Base-by-base conservation (phyloP, 306 rosid species). In the Begonia masoniana region DNA sequence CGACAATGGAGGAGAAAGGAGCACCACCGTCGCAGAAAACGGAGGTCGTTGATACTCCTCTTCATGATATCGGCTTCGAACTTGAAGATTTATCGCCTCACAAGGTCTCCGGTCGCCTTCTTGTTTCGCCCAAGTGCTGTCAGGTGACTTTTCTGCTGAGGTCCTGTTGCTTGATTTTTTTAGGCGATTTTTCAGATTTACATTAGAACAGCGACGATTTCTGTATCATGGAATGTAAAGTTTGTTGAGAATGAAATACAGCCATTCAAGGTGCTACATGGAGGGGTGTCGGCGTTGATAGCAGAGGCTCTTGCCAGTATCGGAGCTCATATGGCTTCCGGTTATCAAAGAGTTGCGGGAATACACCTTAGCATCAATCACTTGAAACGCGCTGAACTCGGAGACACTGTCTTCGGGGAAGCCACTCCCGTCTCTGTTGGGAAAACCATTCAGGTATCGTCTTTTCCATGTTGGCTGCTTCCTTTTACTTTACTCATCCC, bases 241-340 rank as follows among this genome's bases (percentile, higher is more conserved):
- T 23, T 10, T 17, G 5, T 12, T 6, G 21, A 4, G 12, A 15
- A 48, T 9, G 13, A 6, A 17, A 19, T 12, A 43, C 75, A 89
- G 99, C 96, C 96, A 15, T 91, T 91, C 68, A 86, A 83, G 77
- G 99, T 91, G 71, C 64, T 91, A 43, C 99, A 91, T 74, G 99
- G 99, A 53, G 99, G 99, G 8, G 84, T 86, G 23, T 91, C 96
- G n/a, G 99, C 99, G 6, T 55, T 91, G 78, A 68, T 91, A 36
- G 75, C 96, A 2, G 99, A 91, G 76, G 55, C 85, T 7, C 74
- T 91, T 54, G 94, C 96, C 8, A 79, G 87, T 53, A 67, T 76
- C 1, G 82, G 87, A 16, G 87, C 92, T 31, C 82, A 74, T 61
- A 62, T 77, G 55, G 99, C 94, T 41, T 86, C 79, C 35, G 96